phyloP scores from a whole-genome alignment of 441 rosid species.

The Adansonia madagascariensis region DNA sequence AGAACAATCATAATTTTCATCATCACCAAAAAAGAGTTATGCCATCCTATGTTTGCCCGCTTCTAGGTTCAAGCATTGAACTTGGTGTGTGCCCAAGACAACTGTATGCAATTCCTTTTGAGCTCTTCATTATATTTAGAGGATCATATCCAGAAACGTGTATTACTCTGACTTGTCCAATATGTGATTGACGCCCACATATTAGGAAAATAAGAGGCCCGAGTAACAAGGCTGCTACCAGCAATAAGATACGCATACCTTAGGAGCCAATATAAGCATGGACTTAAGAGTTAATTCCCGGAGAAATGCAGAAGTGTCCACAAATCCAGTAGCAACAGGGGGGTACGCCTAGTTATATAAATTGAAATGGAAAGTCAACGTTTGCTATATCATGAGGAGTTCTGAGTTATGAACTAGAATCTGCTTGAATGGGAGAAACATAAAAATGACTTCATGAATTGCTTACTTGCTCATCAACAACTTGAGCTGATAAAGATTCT shows the following conservation, averaged over 20 bases:
- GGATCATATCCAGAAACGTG: not conserved
- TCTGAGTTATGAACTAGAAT: conserved; percentile 23
- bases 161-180: not conserved
- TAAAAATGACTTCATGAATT: conserved; percentile 19
- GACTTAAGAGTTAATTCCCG: conserved; percentile 98
- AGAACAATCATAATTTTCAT: not conserved
- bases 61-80: conserved; percentile 3
- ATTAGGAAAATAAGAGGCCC: not conserved
- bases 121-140: conserved; percentile 10
- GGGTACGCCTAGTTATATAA: conserved; percentile 71
- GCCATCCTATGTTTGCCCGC: not conserved
- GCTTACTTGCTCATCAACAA: conserved; percentile 96
- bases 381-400: conserved; percentile 26
- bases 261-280: conserved; percentile 96
- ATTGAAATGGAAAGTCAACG: conserved; percentile 23
- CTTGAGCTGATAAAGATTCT: conserved; percentile 80
- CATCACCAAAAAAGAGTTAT: not conserved
- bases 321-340: conserved; percentile 94
- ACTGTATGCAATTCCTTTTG: not conserved
- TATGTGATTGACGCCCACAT: not conserved
- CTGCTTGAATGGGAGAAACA: conserved; percentile 22
- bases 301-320: conserved; percentile 91
- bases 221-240: not conserved
- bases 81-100: not conserved
- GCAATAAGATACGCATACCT: conserved; percentile 52